Base-by-base conservation (phyloP, 2,329 filamentous ascomycete genomes). In the Leptographium procerum region DNA sequence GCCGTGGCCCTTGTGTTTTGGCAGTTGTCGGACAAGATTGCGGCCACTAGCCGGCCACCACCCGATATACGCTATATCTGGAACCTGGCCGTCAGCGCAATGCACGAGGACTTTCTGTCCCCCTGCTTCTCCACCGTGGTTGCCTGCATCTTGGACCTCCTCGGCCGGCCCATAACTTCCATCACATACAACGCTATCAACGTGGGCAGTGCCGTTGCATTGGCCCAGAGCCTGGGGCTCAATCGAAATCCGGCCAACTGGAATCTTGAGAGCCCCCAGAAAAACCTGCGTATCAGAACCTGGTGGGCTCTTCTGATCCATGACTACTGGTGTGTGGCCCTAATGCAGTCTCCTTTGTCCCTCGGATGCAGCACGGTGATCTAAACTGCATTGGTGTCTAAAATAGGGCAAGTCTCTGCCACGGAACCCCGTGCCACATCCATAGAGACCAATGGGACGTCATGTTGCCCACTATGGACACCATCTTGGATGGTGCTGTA, bases 111-210 rank as follows among this genome's bases (percentile, higher is more conserved):
- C 51, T 57, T 57, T 22, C 11, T 54, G 2, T 48, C 56, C 8
- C 56, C 56, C 22, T 53, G 50, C n/a, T 54, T 57, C 14, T 57
- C 56, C 7, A 57, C 56, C 3, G 56, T 57, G 3, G 50, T 57
- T 4, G 50, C 56, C 33, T 57, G 56, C 51, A 57, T 57, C 14
- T 29, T 57, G 6, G 56, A 57, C 24, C 50, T 57, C 11, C 40
- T 53, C 9, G 56, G 56, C 28, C 56, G 56, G n/a, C 56, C 56
- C 36, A 57, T 54, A 14, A 57, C 56, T 2, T 53, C 50, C 56
- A 57, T 57, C 36, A 57, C 56, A 2, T 57, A 57, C 56, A 57
- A 57, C 36, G 56, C 56, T 28, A 36, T 57, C 56, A 57, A 57
- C 28, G 50, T 57, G 22, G 56, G 56, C 50, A 57, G 56, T n/a